phyloP scores from a whole-genome alignment of 495 filamentous ascomycete species.

The Delitschia confertaspora region DNA sequence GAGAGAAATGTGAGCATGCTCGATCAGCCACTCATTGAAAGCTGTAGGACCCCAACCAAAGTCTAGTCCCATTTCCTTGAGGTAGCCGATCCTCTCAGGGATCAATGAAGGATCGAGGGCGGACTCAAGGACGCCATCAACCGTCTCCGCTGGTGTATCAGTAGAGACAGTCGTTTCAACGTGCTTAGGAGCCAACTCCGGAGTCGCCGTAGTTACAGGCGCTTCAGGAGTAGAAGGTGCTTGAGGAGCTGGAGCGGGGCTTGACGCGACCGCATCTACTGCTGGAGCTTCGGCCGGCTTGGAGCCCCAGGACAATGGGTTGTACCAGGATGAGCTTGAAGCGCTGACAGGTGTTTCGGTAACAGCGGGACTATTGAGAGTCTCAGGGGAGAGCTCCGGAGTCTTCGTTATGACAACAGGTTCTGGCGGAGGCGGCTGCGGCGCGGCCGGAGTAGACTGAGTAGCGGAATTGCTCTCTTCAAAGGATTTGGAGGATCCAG shows the following conservation, averaged over 20 bases:
- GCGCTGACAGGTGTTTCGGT: not conserved
- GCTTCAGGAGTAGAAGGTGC: not conserved
- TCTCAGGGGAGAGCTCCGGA: not conserved
- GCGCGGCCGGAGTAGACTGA: not conserved
- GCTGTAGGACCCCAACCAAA: constrained; percentile 71
- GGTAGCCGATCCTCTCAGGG: constrained; percentile 69
- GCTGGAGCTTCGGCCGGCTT: not conserved
- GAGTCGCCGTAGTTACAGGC: constrained; percentile 10
- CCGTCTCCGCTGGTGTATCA: constrained; percentile 14
- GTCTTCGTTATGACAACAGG: no score
- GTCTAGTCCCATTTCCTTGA: constrained; percentile 74
- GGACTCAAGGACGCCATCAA: not conserved
- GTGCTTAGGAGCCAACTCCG: constrained; percentile 10
- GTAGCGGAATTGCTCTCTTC: not conserved
- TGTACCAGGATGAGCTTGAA: not conserved
- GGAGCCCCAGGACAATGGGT: not conserved
- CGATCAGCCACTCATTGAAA: constrained; percentile 61
- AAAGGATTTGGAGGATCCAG: constrained; percentile 15
- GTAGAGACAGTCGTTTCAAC: constrained; percentile 8
- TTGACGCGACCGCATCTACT: not conserved
- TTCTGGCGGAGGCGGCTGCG: not conserved
- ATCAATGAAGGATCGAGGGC: constrained; percentile 31
- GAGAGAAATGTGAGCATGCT: constrained; percentile 66
- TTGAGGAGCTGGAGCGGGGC: not conserved
- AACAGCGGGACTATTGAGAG: not conserved